phyloP scores from a whole-genome alignment of 2,329 filamentous ascomycete genomes.

The Aspergillus glaucus region DNA sequence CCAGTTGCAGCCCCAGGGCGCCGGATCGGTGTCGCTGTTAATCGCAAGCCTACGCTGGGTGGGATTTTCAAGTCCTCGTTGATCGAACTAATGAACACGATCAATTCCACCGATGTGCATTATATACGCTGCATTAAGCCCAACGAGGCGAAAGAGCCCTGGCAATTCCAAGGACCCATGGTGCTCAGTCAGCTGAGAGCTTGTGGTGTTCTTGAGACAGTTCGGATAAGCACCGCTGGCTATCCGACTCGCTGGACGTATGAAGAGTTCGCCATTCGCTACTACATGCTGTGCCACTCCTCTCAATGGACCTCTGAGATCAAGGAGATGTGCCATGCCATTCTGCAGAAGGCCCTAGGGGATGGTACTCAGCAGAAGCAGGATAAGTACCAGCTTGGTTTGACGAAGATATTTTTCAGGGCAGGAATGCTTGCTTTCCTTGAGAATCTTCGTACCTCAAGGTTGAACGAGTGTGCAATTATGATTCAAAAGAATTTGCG shows the following conservation, averaged over 20 bases:
- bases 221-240: conserved; percentile 92
- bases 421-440: conserved; percentile 98
- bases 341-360: conserved; percentile 80
- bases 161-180: conserved; percentile 99
- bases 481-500: conserved; percentile 98
- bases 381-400: conserved; percentile 94
- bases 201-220: conserved; percentile 97
- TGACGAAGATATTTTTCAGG: conserved; percentile 99
- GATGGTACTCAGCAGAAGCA: conserved; percentile 65
- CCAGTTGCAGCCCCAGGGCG: conserved; percentile 65
- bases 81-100: conserved; percentile 96
- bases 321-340: conserved; percentile 85
- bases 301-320: conserved; percentile 89
- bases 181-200: conserved; percentile 93
- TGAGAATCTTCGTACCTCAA: conserved; percentile 83
- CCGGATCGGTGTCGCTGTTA: conserved; percentile 84
- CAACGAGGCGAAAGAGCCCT: conserved; percentile 91
- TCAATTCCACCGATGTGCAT: conserved; percentile 96
- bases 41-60: conserved; percentile 92
- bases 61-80: conserved; percentile 98
- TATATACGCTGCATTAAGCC: conserved; percentile 99
- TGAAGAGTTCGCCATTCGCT: conserved; percentile 92
- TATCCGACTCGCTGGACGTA: conserved; percentile 99
- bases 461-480: conserved; percentile 87
- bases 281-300: conserved; percentile 96